Evolutionary conservation across 768 basidiomycete genomes (phyloP), one percentile per base, ranked within the genome.

Genomic region (Mycena latifolia): DNA sequence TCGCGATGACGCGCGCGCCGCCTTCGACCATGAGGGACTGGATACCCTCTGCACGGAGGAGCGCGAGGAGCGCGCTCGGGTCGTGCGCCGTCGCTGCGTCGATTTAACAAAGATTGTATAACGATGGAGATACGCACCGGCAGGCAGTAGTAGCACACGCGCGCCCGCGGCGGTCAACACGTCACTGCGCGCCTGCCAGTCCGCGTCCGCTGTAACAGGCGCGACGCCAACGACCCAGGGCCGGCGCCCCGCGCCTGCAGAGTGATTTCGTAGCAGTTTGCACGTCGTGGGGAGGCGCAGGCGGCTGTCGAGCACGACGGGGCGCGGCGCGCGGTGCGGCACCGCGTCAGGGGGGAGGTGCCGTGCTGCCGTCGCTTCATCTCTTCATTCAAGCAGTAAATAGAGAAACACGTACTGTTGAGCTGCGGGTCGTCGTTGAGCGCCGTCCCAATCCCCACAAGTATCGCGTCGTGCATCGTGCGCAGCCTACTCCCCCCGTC

Each of bases 11-110:
- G 11, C 80, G 79, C 11, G 94, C 92, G 18, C 98, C 98, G 56
- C 98, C 98, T 80, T 99, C 98, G 8, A 98, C 93, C 97, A 99
- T 99, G 59, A 98, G 80, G 14, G 89, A 91, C 14, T 78, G 77
- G 66, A 97, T 82, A 4, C 87, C 88, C n/a, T 84, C 78, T 14
- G 78, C 76, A n/a, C 77, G 78, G 27, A 98, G 80, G 9, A 79
- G 78, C 15, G 68, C 71, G 6, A 96, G 85, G 20, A 93, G 75
- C 6, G 74, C 73, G 15, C 31, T 12, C 25, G 25, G 3, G 3
- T 22, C 8, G 18, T 61, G 69, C 31, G 20, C 22, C 11, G 53
- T 22, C 18, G 24, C 45, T 45, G 10, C 45, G 7, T 20, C 24
- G 12, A 41, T 8, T n/a, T 43, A 41, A 6, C n/a, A n/a, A n/a